phyloP scores from a whole-genome alignment of 2,329 filamentous ascomycete genomes.

The Ophiocordyceps robertsii region DNA sequence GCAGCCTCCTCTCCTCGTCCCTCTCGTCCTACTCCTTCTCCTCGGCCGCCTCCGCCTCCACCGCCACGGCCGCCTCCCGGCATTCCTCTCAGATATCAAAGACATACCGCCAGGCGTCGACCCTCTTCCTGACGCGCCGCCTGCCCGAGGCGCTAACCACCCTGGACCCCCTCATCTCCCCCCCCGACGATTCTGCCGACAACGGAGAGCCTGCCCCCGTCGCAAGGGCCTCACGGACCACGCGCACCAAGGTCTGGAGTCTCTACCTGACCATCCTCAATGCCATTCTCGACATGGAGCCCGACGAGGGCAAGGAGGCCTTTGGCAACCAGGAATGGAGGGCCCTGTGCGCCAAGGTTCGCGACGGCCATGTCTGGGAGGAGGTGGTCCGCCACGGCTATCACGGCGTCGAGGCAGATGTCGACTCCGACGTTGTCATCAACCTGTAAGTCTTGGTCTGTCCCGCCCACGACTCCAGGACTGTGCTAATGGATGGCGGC shows the following conservation, averaged over 20 bases:
- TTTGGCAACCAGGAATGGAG: slow-evolving; percentile 85
- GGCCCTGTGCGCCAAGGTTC: slow-evolving; percentile 65
- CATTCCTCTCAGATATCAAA: slow-evolving; percentile 70
- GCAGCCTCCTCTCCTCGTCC: slow-evolving; percentile 47
- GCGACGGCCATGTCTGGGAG: slow-evolving; percentile 89
- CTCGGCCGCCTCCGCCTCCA: slow-evolving; percentile 56
- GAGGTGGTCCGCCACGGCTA: slow-evolving; percentile 82
- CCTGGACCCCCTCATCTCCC: slow-evolving; percentile 67
- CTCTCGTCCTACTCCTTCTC: slow-evolving; percentile 43
- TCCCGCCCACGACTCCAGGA: neutral
- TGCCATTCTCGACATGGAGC: slow-evolving; percentile 75
- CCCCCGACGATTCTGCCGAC: slow-evolving; percentile 33
- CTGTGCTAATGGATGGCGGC: neutral
- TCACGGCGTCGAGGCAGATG: slow-evolving; percentile 73
- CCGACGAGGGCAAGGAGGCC: slow-evolving; percentile 77
- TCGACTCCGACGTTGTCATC: slow-evolving; percentile 89
- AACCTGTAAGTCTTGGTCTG: slow-evolving; percentile 49
- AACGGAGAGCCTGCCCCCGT: slow-evolving; percentile 55
- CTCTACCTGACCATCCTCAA: slow-evolving; percentile 90
- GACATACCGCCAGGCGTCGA: slow-evolving; percentile 85
- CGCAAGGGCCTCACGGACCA: slow-evolving; percentile 64
- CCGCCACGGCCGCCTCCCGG: slow-evolving; percentile 45
- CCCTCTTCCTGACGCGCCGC: slow-evolving; percentile 86
- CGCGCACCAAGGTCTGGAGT: slow-evolving; percentile 92
- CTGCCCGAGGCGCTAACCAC: slow-evolving; percentile 80